Base-by-base conservation (phyloP, 352 stramenopile species). In the Discostella stelligera region DNA sequence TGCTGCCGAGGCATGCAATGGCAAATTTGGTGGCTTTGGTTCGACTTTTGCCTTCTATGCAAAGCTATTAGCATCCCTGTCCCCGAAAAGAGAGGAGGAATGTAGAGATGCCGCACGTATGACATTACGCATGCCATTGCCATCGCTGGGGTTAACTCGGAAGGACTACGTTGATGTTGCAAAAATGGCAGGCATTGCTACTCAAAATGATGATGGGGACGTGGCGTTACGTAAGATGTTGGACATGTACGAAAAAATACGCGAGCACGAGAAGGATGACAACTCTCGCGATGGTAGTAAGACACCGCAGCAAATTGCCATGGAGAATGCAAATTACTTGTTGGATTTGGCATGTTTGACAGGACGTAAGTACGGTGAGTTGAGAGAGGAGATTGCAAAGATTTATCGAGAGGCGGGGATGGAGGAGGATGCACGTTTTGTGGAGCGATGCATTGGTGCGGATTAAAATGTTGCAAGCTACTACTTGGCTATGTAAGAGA, bases 21-120 rank as follows among this genome's bases (percentile, higher is more conserved):
- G 80, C 16, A 93, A 91, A 61, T 87, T 90, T 55, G 68, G 73
- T 39, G 83, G 83, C 3, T 91, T 93, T 62, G 87, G 74, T 2
- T 90, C 83, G 4, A 89, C 81, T 11, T 93, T 90, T 78, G 56
- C 79, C 20, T 91, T 90, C 59, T 93, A 93, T 71, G 78, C 85
- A 14, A 80, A 75, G 16, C 59, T 93, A 0, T 66, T 93, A 13
- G 54, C 37, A 8, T 80, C 72, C 0, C 84, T 91, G 63, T 59
- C 52, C 0, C 70, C 75, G 2, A 71, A 88, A 46, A 66, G 87
- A 0, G 67, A 66, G 16, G 85, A 91, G 64, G 87, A 93, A 66
- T 53, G 77, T 21, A 52, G 87, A 6, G 87, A 93, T 82, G 85
- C 87, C 13, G 85, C 87, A 16, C 54, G 85, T 39, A 87, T 90